Evolutionary conservation across 176 grass and related monocot genomes (phyloP), one percentile per base, ranked within the genome.

Genomic region (Oryza coarctata): DNA sequence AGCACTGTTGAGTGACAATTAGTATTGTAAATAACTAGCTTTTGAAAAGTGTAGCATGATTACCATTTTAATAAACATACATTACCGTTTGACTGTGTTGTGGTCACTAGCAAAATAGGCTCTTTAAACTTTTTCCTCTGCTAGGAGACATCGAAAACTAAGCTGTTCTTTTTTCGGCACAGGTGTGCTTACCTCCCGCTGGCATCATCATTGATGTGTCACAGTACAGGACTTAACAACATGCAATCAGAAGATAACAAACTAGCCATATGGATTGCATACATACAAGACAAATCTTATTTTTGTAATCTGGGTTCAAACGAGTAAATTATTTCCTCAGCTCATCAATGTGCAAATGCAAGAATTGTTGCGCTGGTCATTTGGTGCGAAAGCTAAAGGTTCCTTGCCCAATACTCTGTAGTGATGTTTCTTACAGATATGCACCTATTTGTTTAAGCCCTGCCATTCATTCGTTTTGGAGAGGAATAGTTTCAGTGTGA

Each of bases 231-330:
- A 86, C 29, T 33, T 69, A 86, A 78, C 23, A 36, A 38, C 45
- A 41, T 73, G 73, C 69, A 64, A 15, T 71, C 40, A 75, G 63
- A 82, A 70, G 26, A 77, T 77, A 65, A 29, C 33, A 68, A 47
- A 75, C 12, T 23, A 50, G 62, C 62, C 58, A 68, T 63, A 78
- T 90, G 88, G 72, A 65, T 82, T 61, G 39, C 55, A 80, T 28
- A 89, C 77, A 71, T 80, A 89, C 57, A 64, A 80, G 38, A 70
- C 31, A 68, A 68, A 9, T 22, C 43, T 28, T 28, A 45, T 60
- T 45, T 60, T 66, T 34, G 20, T 75, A 75, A 61, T 32, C 27
- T 81, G 43, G 35, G 80, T 44, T 77, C 1, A 40, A 76, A 25
- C 73, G 8, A n/a, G 34, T 27, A 25, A n/a, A 23, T 62, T 28